Evolutionary conservation across 768 basidiomycete genomes (phyloP), one percentile per base, ranked within the genome.

Genomic region (Chalciporus sphaerocephalus): DNA sequence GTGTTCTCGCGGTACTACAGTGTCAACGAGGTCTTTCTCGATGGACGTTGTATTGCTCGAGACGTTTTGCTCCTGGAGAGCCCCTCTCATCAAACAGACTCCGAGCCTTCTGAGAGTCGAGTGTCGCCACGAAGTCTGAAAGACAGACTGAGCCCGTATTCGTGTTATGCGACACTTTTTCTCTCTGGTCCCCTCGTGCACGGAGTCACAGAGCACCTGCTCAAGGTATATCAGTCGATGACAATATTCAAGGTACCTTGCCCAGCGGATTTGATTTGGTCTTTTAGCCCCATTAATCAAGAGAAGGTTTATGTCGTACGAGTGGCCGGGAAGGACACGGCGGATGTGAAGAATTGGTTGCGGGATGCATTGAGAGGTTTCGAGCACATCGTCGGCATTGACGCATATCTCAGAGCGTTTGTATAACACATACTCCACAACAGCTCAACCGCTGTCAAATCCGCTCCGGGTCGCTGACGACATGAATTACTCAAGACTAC

Each of bases 91-190:
- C 30, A 24, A 36, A n/a, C 45, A 30, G 54, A 55, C 18, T 22
- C 48, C 13, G 46, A 37, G 11, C 44, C 43, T 8, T 34, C 51
- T 16, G 48, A 39, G 3, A 37, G 36, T 18, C 50, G 62, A 8
- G 58, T 72, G 16, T 67, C 68, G 17, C 59, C 59, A 40, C 78
- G 81, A 25, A 64, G 74, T 5, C 75, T 91, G 34, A 69, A 61
- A 8, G 78, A 83, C 36, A 75, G 75, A 47, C 73, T 96, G 44
- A 72, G 71, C 8, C 92, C 92, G 3, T 97, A 95, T 60, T 77
- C 86, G 7, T 94, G 92, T 65, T 97, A 95, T 64, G 92, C 91
- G 16, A 93, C 83, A 52, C 65, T 95, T 16, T 71, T 96, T 50
- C 74, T 97, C 49, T 79, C 76, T 50, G 95, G 94, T 4, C 85